Evolutionary conservation across 805 yeast genomes (phyloP).

Genomic region (Metschnikowia arizonensis): DNA sequence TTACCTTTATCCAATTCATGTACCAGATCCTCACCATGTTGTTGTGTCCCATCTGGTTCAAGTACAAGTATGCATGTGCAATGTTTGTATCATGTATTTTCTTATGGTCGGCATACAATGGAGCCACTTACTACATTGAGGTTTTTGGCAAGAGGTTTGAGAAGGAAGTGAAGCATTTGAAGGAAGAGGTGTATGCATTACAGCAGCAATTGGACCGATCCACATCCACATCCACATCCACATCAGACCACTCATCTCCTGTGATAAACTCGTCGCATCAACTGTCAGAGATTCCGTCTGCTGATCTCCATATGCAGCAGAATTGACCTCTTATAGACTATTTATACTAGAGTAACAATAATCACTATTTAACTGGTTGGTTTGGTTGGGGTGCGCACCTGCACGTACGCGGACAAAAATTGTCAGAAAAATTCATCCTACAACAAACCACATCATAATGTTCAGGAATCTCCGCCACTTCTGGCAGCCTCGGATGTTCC

Average conservation of each 20-base stretch:
- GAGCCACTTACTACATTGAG: constrained; percentile 92
- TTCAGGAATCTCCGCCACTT: constrained; percentile 10
- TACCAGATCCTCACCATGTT: constrained; percentile 87
- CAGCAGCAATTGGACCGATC: constrained; percentile 32
- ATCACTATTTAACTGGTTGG: too few relatives aligned
- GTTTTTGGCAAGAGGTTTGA: constrained; percentile 87
- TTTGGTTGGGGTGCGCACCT: background rate
- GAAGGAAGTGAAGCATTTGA: constrained; percentile 72
- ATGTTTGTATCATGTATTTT: constrained; percentile 70
- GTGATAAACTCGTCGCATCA: background rate
- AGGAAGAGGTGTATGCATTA: constrained; percentile 63
- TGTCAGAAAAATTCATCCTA: constrained; percentile 6
- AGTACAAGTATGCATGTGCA: constrained; percentile 61
- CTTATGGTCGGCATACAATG: constrained; percentile 78
- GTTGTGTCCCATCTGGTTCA: constrained; percentile 85
- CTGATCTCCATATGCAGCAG: background rate
- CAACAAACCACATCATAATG: constrained; percentile 7
- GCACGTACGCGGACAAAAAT: constrained; percentile 2
- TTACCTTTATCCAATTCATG: constrained; percentile 78
- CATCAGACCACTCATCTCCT: background rate
- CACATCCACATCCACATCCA: background rate
- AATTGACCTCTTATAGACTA: background rate
- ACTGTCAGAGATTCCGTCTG: background rate
- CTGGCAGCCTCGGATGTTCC: constrained; percentile 4
- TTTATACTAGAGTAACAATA: too few relatives aligned